Evolutionary conservation across 1,284 basidiomycete species (phyloP).

Genomic region (Leccinum griseonigrum): DNA sequence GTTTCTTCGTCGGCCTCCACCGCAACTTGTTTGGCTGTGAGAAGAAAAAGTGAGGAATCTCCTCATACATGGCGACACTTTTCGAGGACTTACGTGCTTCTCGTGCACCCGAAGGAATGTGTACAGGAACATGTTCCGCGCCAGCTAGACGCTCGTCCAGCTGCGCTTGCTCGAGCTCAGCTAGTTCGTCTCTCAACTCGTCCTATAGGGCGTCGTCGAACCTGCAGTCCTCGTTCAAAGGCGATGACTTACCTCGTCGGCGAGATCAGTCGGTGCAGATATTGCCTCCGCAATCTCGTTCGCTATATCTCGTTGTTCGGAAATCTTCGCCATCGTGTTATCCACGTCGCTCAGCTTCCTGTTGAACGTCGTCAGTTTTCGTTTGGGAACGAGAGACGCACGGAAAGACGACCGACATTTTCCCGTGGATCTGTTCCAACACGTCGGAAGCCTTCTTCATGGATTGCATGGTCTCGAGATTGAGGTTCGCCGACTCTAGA

Average conservation of each 20-base stretch:
- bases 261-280: conserved; percentile 70
- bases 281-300: conserved; percentile 97
- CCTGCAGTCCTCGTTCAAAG: conserved; percentile 1
- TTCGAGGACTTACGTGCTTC: conserved; percentile 51
- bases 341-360: conserved; percentile 94
- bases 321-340: conserved; percentile 85
- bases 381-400: neutral
- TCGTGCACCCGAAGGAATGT: conserved; percentile 69
- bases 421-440: conserved; percentile 89
- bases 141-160: conserved; percentile 86
- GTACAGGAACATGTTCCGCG: conserved; percentile 89
- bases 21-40: conserved; percentile 34
- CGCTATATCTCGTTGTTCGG: conserved; percentile 92
- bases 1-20: conserved; percentile 93
- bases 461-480: conserved; percentile 95
- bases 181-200: conserved; percentile 81
- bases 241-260: conserved; percentile 69
- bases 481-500: conserved; percentile 96
- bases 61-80: conserved; percentile 1
- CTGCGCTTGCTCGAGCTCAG: conserved; percentile 89
- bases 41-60: conserved; percentile 4
- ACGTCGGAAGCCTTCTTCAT: conserved; percentile 97
- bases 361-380: conserved; percentile 4
- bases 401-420: conserved; percentile 62
- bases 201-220: conserved; percentile 49